A percentile compares a stretch with the other conserved stretches of the same genome.
These are phyloP conservation scores for rapeseed (Brassica napus) DNA, from an alignment of 345 rosid species.

Conservation along the genomic window DNA sequence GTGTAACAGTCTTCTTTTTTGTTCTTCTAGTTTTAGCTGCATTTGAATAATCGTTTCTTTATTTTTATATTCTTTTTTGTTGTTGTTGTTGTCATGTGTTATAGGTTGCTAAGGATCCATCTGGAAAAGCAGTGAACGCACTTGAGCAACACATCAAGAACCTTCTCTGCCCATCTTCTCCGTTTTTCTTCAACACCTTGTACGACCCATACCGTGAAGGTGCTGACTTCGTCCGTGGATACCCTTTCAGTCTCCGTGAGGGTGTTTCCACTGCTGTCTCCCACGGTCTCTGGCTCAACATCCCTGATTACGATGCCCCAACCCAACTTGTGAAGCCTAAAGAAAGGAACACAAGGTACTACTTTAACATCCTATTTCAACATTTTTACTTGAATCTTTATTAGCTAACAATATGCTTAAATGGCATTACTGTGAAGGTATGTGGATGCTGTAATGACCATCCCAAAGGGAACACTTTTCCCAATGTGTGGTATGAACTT, in stretches of 20 bases:
- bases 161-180: conserved; percentile 71
- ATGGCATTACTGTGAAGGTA: conserved; percentile 44
- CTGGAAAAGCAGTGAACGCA: conserved; percentile 79
- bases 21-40: neutral
- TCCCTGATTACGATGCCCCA: conserved; percentile 94
- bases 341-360: conserved; percentile 81
- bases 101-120: conserved; percentile 90
- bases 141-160: conserved; percentile 91
- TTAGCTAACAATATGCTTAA: conserved; percentile 7
- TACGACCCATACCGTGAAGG: conserved; percentile 86
- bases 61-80: neutral
- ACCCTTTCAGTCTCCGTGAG: conserved; percentile 93
- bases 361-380: neutral
- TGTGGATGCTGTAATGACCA: conserved; percentile 88
- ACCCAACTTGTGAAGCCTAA: conserved; percentile 93
- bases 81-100: conserved; percentile 12
- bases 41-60: neutral
- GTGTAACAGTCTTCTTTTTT: conserved; percentile 29
- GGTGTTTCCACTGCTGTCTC: conserved; percentile 86
- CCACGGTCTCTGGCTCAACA: conserved; percentile 96
- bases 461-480: conserved; percentile 94
- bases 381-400: neutral
- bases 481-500: conserved; percentile 99
- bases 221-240: conserved; percentile 90
- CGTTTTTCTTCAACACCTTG: conserved; percentile 87